A percentile compares a stretch with the other conserved stretches of the same genome.
Conservation (phyloP, 768 basidiomycete species). For the Pluteus cervinus region DNA sequence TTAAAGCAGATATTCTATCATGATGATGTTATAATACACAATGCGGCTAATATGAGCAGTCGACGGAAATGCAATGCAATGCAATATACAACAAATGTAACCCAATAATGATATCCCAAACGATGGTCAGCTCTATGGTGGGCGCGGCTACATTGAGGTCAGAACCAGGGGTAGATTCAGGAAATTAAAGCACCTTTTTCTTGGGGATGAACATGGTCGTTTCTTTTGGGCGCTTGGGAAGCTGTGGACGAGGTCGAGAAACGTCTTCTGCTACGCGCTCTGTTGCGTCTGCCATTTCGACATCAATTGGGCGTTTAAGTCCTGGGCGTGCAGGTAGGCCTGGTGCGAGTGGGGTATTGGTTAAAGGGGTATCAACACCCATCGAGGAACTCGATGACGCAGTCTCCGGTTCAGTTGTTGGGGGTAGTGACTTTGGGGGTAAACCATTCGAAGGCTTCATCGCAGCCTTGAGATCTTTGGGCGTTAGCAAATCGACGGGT, state of each 20-base stretch:
- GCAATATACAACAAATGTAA: background rate
- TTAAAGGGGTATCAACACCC: no score
- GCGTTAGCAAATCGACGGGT: constrained; percentile 32
- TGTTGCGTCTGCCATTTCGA: no score
- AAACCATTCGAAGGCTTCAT: background rate
- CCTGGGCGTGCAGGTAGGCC: no score
- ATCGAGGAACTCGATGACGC: no score
- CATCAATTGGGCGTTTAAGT: no score
- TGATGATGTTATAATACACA: constrained; percentile 6
- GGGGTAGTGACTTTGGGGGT: no score
- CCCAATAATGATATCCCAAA: background rate
- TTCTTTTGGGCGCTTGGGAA: constrained; percentile 33
- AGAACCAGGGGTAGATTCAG: background rate
- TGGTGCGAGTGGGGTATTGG: no score
- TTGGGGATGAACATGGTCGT: constrained; percentile 61
- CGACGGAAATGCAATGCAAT: background rate
- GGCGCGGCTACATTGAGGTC: constrained; percentile 9
- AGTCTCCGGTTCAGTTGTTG: no score
- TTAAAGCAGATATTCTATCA: constrained; percentile 32
- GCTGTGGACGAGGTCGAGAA: constrained; percentile 12
- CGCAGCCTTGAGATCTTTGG: constrained; percentile 23
- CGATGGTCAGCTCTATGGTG: no score
- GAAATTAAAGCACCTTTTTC: constrained; percentile 23
- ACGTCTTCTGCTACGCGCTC: no score
- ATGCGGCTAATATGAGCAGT: constrained; percentile 8